Conservation (phyloP, 2,329 filamentous ascomycete species). For the Beauveria australis region DNA sequence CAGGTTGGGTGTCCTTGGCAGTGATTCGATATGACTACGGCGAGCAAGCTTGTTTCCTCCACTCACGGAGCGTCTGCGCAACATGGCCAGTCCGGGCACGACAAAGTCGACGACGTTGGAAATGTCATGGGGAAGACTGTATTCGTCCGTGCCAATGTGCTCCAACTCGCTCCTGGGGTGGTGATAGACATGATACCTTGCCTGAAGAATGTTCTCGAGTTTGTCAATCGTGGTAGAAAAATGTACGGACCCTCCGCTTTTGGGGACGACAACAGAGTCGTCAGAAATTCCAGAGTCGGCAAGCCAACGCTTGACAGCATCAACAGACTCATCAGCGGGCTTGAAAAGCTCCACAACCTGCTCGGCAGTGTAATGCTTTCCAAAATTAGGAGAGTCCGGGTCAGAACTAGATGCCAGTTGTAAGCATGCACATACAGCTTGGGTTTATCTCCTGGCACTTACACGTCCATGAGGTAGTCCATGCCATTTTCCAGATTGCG, state of each 20-base stretch:
- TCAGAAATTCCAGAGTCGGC: conserved; percentile 38
- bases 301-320: conserved; percentile 45
- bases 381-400: not conserved
- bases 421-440: not conserved
- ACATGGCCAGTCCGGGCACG: conserved; percentile 29
- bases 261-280: conserved; percentile 38
- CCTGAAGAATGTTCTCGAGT: conserved; percentile 42
- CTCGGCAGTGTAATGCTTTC: conserved; percentile 15
- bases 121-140: conserved; percentile 29
- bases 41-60: not conserved
- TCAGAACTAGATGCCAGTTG: not conserved
- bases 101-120: conserved; percentile 31
- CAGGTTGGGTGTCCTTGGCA: not conserved
- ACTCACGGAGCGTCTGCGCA: not conserved
- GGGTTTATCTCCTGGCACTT: not conserved
- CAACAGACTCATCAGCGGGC: conserved; percentile 30
- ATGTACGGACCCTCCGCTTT: conserved; percentile 36
- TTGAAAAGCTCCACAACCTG: not conserved
- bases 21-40: not conserved
- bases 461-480: conserved; percentile 1
- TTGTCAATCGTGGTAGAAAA: conserved; percentile 12
- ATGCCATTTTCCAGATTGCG: conserved; percentile 1
- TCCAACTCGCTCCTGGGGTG: conserved; percentile 24
- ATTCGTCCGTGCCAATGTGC: conserved; percentile 28
- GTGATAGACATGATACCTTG: conserved; percentile 43